phyloP scores from a whole-genome alignment of 164 flowering plant genomes.

The Magnolia sinica region DNA sequence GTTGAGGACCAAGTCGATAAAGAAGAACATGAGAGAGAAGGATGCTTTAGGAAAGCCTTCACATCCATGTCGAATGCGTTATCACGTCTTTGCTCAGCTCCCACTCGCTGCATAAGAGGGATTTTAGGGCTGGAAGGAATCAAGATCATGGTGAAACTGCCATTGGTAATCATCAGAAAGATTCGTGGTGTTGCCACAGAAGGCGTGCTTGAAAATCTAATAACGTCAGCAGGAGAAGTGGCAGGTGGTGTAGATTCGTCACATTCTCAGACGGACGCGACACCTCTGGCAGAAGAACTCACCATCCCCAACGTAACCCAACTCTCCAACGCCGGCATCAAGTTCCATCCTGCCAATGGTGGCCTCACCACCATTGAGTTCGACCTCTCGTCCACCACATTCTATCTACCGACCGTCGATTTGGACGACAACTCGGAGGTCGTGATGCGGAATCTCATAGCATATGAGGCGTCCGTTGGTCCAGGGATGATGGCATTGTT shows the following conservation, averaged over 20 bases:
- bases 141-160: neutral
- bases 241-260: neutral
- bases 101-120: neutral
- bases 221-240: neutral
- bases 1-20: neutral
- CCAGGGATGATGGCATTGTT: constrained; percentile 17
- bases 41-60: neutral
- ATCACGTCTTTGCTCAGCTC: neutral
- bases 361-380: constrained; percentile 8
- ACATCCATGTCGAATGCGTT: neutral
- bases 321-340: constrained; percentile 4
- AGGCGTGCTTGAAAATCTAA: neutral
- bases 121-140: neutral
- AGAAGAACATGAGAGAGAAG: neutral
- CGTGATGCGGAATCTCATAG: constrained; percentile 20
- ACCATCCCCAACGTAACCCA: constrained; percentile 9
- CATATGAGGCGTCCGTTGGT: constrained; percentile 19
- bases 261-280: neutral
- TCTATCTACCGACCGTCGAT: constrained; percentile 10
- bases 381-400: constrained; percentile 1
- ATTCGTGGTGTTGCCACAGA: neutral
- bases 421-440: constrained; percentile 14
- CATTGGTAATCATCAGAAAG: neutral
- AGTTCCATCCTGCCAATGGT: constrained; percentile 3
- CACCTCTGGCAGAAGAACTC: constrained; percentile 14